Percentiles rank a stretch among this genome's conserved stretches.
These are phyloP conservation scores for Hyphopichia buzzinii DNA, from an alignment of 1,139 yeast species.

Conservation along the genomic window DNA sequence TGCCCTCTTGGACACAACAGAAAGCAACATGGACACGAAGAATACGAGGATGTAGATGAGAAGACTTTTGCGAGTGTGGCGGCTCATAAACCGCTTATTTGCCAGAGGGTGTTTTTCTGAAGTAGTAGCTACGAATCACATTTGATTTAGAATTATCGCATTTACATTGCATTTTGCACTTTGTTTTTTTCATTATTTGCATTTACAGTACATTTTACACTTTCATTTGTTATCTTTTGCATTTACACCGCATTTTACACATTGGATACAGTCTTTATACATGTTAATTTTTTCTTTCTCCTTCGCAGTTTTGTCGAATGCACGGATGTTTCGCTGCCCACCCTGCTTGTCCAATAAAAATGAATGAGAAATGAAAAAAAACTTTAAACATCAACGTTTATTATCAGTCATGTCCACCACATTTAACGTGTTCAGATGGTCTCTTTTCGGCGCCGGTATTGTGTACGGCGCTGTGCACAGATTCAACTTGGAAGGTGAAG, in stretches of 20 bases:
- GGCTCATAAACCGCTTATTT: conserved; percentile 7
- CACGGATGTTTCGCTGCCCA: too few species aligned
- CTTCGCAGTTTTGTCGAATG: too few species aligned
- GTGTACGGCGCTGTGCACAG: conserved; percentile 89
- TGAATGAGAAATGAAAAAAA: conserved; percentile 1
- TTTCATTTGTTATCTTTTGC: too few species aligned
- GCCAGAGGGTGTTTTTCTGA: conserved; percentile 7
- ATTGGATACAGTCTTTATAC: too few species aligned
- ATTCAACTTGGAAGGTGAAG: conserved; percentile 60
- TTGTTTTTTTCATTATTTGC: too few species aligned
- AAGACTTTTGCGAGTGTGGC: conserved; percentile 6
- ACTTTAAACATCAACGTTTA: conserved; percentile 5
- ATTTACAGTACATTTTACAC: too few species aligned
- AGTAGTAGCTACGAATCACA: conserved; percentile 4
- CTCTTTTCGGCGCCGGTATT: conserved; percentile 87
- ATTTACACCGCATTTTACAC: too few species aligned
- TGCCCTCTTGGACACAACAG: conserved; percentile 24
- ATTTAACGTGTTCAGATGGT: conserved; percentile 82
- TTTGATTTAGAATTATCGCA: too few species aligned
- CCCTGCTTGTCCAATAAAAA: conserved; percentile 11
- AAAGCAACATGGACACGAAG: conserved; percentile 30
- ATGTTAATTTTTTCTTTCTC: too few species aligned
- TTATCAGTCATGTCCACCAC: conserved; percentile 25
- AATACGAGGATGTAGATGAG: conserved; percentile 18
- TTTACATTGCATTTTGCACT: too few species aligned